These are phyloP conservation scores for Lepiota brunneoincarnata DNA, from an alignment of 768 basidiomycete genomes.

Conservation along the genomic window DNA sequence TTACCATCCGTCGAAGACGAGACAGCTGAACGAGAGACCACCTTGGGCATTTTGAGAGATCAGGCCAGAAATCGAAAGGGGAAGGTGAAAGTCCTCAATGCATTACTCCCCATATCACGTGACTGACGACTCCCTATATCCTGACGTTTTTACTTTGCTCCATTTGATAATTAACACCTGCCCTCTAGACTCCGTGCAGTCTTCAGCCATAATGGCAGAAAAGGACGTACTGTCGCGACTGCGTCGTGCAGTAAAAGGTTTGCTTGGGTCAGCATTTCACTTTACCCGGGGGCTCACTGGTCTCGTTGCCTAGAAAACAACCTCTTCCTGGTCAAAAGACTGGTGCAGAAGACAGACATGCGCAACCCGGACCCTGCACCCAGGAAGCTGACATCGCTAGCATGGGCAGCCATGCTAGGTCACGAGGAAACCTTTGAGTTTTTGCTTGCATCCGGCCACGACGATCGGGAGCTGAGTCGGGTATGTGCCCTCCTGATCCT, in stretches of 20 bases:
- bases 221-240: conserved; percentile 75
- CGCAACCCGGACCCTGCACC: conserved; percentile 83
- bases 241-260: conserved; percentile 79
- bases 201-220: conserved; percentile 62
- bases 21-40: conserved; percentile 84
- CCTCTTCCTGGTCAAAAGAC: conserved; percentile 86
- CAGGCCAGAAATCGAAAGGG: conserved; percentile 8
- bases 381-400: conserved; percentile 80
- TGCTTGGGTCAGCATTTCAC: conserved; percentile 7
- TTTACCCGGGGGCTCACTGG: conserved; percentile 13
- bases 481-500: conserved; percentile 42
- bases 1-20: conserved; percentile 86
- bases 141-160: conserved; percentile 6
- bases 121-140: background rate
- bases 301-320: conserved; percentile 73
- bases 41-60: conserved; percentile 77
- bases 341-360: conserved; percentile 84
- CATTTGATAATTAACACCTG: conserved; percentile 1
- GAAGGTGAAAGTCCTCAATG: conserved; percentile 4
- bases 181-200: conserved; percentile 14
- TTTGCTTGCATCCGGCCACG: conserved; percentile 81
- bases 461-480: conserved; percentile 89
- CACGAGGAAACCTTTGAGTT: conserved; percentile 94
- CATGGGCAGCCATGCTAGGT: conserved; percentile 88
- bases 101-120: conserved; percentile 13